A percentile compares a stretch with the other conserved stretches of the same genome.
phyloP scores from a whole-genome alignment of 1,284 basidiomycete genomes.

The Pseudomicrostroma phylloplanum region DNA sequence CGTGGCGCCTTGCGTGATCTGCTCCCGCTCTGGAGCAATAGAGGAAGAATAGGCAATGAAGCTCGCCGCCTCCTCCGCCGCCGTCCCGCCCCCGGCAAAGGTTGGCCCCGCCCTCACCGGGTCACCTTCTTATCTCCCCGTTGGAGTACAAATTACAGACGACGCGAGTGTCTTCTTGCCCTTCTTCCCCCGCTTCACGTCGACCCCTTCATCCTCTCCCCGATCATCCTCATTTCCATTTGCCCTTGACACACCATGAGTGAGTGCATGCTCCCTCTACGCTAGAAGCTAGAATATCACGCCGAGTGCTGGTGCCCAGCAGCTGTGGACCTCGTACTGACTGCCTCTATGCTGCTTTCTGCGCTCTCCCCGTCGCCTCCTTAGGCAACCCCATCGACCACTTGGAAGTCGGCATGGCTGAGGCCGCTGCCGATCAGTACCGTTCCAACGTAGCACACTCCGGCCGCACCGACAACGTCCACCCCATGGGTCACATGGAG shows the following conservation, averaged over 20 bases:
- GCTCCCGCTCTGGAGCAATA: no score
- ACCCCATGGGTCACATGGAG: constrained; percentile 29
- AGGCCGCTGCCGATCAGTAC: constrained; percentile 23
- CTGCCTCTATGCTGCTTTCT: not conserved
- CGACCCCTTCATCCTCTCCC: constrained; percentile 2
- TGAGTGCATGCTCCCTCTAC: not conserved
- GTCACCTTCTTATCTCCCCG: no score
- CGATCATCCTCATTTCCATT: not conserved
- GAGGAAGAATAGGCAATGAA: no score
- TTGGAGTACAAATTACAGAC: no score
- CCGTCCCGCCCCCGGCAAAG: no score
- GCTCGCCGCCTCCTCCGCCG: no score
- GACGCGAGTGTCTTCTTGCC: no score
- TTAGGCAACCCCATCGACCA: constrained; percentile 16
- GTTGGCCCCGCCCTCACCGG: no score
- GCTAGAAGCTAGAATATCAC: not conserved
- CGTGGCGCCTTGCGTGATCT: no score
- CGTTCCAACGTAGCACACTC: constrained; percentile 22
- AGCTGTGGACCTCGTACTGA: not conserved
- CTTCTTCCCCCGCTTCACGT: no score
- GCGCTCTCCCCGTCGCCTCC: not conserved
- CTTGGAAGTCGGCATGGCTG: constrained; percentile 24
- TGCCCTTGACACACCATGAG: not conserved
- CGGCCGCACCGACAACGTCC: constrained; percentile 18
- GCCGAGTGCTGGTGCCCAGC: no score